phyloP scores from a whole-genome alignment of 768 basidiomycete species.

The Kwoniella dendrophila region DNA sequence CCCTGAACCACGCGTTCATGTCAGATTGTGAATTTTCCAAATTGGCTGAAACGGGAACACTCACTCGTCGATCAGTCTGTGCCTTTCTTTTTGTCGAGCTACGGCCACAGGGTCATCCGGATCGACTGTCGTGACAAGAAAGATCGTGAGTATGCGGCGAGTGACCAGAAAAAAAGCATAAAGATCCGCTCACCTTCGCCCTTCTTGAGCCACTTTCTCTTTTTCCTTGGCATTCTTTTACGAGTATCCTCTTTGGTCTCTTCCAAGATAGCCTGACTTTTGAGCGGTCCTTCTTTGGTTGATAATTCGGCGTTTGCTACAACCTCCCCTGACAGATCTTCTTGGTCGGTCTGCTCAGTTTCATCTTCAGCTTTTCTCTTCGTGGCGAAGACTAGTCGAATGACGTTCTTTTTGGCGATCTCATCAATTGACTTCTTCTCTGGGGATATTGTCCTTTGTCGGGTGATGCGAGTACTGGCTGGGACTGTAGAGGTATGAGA shows the following conservation, averaged over 20 bases:
- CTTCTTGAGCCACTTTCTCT: conserved; percentile 38
- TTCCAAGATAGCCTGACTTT: not conserved
- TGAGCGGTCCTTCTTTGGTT: not conserved
- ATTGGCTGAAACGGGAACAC: not conserved
- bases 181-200: conserved; percentile 35
- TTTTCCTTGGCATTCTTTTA: conserved; percentile 36
- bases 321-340: not conserved
- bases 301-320: not conserved
- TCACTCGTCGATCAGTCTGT: conserved; percentile 46
- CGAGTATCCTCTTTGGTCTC: not conserved
- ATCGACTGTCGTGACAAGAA: conserved; percentile 33
- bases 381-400: conserved; percentile 17
- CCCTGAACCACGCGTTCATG: conserved; percentile 23
- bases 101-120: conserved; percentile 45
- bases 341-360: not conserved
- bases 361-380: conserved; percentile 21
- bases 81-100: conserved; percentile 37
- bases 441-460: not conserved
- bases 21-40: not conserved
- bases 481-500: too few species aligned
- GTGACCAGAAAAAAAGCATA: not conserved
- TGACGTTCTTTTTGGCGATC: conserved; percentile 7
- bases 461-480: not conserved
- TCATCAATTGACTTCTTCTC: conserved; percentile 4
- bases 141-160: not conserved